Evolutionary conservation across 306 rosid genomes (phyloP), one percentile per base, ranked within the genome.

Genomic region (Dryas octopetala): DNA sequence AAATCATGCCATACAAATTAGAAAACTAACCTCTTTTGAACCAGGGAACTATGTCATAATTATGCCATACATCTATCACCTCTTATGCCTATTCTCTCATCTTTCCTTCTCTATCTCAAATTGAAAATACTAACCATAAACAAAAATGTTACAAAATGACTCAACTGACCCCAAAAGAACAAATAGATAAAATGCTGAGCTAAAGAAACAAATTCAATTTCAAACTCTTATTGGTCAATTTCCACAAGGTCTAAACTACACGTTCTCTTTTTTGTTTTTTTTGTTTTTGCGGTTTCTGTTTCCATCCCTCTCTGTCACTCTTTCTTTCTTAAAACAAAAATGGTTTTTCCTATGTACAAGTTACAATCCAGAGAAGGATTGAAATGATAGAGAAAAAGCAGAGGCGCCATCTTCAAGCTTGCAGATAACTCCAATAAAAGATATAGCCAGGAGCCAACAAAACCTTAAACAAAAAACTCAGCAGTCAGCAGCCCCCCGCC

Each of bases 401-500:
- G 71, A 58, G 62, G 82, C 82, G 71, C 66, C 83, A 43, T 85
- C 85, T 78, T 81, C 80, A 86, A 83, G 86, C 86, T 85, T 72
- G 73, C 76, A 74, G 77, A 87, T 70, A 79, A 81, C 87, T 85
- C 88, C 78, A 50, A 79, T 77, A 87, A 76, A 70, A 83, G 79
- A 70, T 58, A 74, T 59, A 82, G 67, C 83, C 17, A 12, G 77
- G 63, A 58, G 70, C 80, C 64, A 59, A 66, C 59, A 82, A 80
- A 84, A 79, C 89, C 79, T 80, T 65, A 62, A 78, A 80, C 74
- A 23, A 61, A 78, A 78, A 77, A 54, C 83, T 75, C 79, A 80
- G 78, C 76, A 81, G 86, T 70, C 84, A 65, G 86, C 96, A 78
- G 87, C 81, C 83, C 81, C 85, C 78, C 78, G 41, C 62, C 40